These are phyloP conservation scores for Paracoccidioides brasiliensis DNA, from an alignment of 2,329 filamentous ascomycete species.

Conservation along the genomic window DNA sequence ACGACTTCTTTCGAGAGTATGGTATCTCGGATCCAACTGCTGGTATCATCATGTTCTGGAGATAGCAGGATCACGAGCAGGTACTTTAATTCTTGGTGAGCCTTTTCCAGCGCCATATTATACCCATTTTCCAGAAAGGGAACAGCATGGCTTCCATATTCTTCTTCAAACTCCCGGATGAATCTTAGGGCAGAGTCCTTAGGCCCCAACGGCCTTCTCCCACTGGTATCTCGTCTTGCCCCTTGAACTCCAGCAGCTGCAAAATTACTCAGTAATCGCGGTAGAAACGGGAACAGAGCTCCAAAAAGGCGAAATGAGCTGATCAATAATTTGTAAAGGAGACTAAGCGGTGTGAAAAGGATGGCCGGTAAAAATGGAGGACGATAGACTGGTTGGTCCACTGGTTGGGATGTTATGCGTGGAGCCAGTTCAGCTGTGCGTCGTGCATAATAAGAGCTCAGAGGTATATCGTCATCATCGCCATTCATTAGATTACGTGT, in stretches of 20 bases:
- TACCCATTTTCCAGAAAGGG: constrained; percentile 82
- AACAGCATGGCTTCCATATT: constrained; percentile 56
- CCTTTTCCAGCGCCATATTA: constrained; percentile 77
- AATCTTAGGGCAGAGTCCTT: constrained; percentile 81
- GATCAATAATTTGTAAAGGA: constrained; percentile 60
- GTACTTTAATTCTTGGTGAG: constrained; percentile 85
- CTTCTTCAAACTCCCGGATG: constrained; percentile 86
- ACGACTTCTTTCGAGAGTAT: constrained; percentile 63
- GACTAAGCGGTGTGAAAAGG: constrained; percentile 66
- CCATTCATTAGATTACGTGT: constrained; percentile 55
- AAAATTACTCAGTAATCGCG: constrained; percentile 41
- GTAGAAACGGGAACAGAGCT: constrained; percentile 69
- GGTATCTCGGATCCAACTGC: constrained; percentile 67
- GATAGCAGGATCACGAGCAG: constrained; percentile 78
- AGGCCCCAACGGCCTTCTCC: constrained; percentile 64
- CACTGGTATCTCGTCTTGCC: constrained; percentile 45
- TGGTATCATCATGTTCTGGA: constrained; percentile 87
- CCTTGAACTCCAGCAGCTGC: constrained; percentile 37
- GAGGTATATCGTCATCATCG: constrained; percentile 47
- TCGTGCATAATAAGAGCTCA: constrained; percentile 23
- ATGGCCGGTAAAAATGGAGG: constrained; percentile 65
- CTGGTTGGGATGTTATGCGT: constrained; percentile 65
- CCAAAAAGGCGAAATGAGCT: constrained; percentile 56
- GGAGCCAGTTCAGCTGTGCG: constrained; percentile 55
- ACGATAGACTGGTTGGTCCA: constrained; percentile 50